These are phyloP conservation scores for Cystobasidium onofrii DNA, from an alignment of 768 basidiomycete species.

Conservation along the genomic window DNA sequence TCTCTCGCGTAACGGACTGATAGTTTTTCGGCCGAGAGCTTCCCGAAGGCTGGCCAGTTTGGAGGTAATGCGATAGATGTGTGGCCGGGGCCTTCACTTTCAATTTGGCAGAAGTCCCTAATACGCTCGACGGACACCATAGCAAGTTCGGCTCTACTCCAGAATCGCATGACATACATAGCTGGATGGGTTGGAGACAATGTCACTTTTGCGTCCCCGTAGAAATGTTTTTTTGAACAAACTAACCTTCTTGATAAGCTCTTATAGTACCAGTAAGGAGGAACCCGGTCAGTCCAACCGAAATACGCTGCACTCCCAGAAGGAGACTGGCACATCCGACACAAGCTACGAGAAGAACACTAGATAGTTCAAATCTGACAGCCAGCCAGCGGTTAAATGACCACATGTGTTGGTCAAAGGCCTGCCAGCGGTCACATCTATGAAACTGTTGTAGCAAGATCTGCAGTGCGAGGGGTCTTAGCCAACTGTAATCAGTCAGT, in stretches of 20 bases:
- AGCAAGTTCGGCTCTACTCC: slow-evolving; percentile 38
- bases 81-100: slow-evolving; percentile 34
- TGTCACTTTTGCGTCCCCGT: no score
- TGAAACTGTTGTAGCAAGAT: neutral
- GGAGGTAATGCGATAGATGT: slow-evolving; percentile 37
- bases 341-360: slow-evolving; percentile 29
- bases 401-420: slow-evolving; percentile 38
- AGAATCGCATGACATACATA: slow-evolving; percentile 46
- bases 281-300: slow-evolving; percentile 34
- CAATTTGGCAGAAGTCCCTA: slow-evolving; percentile 35
- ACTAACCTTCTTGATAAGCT: slow-evolving; percentile 34
- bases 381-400: slow-evolving; percentile 39
- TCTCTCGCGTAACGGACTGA: slow-evolving; percentile 41
- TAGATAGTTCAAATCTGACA: slow-evolving; percentile 37
- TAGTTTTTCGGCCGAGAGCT: slow-evolving; percentile 43
- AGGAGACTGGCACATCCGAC: slow-evolving; percentile 39
- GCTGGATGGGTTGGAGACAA: slow-evolving; percentile 44
- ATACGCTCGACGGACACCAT: slow-evolving; percentile 43
- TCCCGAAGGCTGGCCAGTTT: slow-evolving; percentile 36
- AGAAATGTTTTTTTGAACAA: no score
- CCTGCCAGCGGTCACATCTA: slow-evolving; percentile 35
- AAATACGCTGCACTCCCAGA: slow-evolving; percentile 31
- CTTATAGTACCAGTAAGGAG: slow-evolving; percentile 17
- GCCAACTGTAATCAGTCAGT: neutral
- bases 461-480: neutral